These are phyloP conservation scores for Colletotrichum sp. DNA, from an alignment of 2,329 filamentous ascomycete genomes.

Conservation along the genomic window DNA sequence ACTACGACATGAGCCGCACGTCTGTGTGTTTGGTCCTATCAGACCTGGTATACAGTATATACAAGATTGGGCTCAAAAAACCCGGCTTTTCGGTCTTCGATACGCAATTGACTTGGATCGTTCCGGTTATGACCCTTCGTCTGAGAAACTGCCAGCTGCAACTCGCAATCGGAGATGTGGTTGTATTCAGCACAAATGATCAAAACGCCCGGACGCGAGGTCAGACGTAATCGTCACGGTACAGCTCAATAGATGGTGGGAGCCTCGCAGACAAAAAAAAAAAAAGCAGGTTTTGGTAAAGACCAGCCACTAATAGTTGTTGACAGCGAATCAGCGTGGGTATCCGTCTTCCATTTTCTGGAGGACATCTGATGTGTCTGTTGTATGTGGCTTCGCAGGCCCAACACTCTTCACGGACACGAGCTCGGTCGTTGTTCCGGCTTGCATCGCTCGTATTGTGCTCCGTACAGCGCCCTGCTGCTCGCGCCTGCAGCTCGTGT, in stretches of 20 bases:
- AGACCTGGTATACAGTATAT: not conserved
- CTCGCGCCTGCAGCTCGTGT: not conserved
- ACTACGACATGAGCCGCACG: not conserved
- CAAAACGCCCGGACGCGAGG: not conserved
- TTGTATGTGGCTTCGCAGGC: not conserved
- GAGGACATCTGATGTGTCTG: not conserved
- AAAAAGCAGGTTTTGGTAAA: not conserved
- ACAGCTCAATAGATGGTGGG: no score
- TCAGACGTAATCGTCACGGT: not conserved
- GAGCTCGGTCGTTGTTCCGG: not conserved
- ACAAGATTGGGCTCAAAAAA: not conserved
- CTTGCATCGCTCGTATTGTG: not conserved
- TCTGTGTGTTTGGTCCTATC: not conserved
- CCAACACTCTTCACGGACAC: not conserved
- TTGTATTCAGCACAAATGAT: not conserved
- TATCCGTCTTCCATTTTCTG: not conserved
- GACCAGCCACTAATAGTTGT: not conserved
- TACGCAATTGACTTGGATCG: not conserved
- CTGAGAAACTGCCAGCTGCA: not conserved
- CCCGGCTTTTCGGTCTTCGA: not conserved
- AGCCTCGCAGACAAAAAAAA: not conserved
- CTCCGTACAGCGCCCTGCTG: not conserved
- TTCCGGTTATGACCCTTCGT: not conserved
- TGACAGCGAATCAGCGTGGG: not conserved
- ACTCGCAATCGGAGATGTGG: not conserved